phyloP scores from a whole-genome alignment of 768 basidiomycete species.

The Harrya chromipes region DNA sequence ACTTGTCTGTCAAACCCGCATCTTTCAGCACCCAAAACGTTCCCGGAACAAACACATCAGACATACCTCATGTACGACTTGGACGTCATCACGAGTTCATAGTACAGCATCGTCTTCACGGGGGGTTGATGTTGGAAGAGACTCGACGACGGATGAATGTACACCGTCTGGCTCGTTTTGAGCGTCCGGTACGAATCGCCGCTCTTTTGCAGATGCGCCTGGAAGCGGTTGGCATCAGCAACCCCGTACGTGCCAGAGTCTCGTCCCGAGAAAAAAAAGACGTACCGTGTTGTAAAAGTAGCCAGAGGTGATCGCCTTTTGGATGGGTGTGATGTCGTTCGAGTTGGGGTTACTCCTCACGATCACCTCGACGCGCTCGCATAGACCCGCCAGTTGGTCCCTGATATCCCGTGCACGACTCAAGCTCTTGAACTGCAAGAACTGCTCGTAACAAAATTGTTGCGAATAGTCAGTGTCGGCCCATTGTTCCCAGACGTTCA shows the following conservation, averaged over 20 bases:
- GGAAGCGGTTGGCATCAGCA: neutral
- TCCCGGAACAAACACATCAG: neutral
- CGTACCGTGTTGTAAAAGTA: constrained; percentile 94
- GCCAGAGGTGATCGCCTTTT: constrained; percentile 92
- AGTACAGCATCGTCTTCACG: constrained; percentile 85
- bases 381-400: constrained; percentile 90
- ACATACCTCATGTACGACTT: constrained; percentile 91
- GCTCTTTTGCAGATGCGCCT: constrained; percentile 92
- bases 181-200: constrained; percentile 97
- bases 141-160: constrained; percentile 94
- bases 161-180: constrained; percentile 94
- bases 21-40: neutral
- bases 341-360: constrained; percentile 85
- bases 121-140: constrained; percentile 96
- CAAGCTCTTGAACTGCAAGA: constrained; percentile 91
- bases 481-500: constrained; percentile 99
- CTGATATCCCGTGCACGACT: constrained; percentile 94
- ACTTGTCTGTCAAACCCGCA: constrained; percentile 57
- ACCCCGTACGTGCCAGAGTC: neutral
- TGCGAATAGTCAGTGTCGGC: constrained; percentile 96
- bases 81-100: constrained; percentile 95
- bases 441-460: constrained; percentile 95
- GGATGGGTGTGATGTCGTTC: constrained; percentile 88
- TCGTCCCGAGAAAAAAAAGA: neutral
- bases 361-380: constrained; percentile 95